Base-by-base conservation (phyloP, 805 yeast genomes). In the Saccharomycopsis fermentans region DNA sequence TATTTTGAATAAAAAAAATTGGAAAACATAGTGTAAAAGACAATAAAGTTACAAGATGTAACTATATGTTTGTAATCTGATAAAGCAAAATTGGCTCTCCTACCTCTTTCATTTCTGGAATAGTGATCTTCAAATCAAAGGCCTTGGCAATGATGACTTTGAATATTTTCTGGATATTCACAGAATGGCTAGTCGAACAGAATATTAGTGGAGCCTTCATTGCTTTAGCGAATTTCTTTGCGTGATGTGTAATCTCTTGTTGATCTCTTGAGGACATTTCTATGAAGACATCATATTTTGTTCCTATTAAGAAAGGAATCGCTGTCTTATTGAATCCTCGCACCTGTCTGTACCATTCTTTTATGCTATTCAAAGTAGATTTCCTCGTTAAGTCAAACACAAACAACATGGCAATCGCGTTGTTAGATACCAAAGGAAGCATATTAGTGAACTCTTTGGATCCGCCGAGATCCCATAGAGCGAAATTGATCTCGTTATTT, bases 391-490 rank as follows among this genome's bases (percentile, higher is more conserved):
- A 73, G 71, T 92, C 98, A 75, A 87, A 92, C 84, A 88, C 83
- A 66, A 91, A 90, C 50, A 92, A 75, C 27, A 92, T 82, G 0
- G 97, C 96, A 14, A 90, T 94, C 0, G 98, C 94, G 62, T 91
- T 97, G 63, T 86, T 83, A 16, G 95, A 86, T 14, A 92, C 97
- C 59, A 92, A 75, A 24, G 97, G 96, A 43, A 94, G 75, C 99
- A 92, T 92, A 69, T 92, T 92, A 57, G 90, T 88, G 72, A 90
- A 92, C 70, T 94, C 97, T 56, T 88, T 81, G 66, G 91, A 96
- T 0, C 99, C 99, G 26, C 99, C 99, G 12, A 92, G 74, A 71
- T 92, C 99, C 96, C 97, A 92, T 35, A 92, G 85, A 24, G 94
- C 84, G 68, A 92, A 92, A 39, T 94, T 86, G 58, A 92, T 88